Evolutionary conservation across 2,329 filamentous ascomycete genomes (phyloP).

Genomic region (Fusarium paranaense): DNA sequence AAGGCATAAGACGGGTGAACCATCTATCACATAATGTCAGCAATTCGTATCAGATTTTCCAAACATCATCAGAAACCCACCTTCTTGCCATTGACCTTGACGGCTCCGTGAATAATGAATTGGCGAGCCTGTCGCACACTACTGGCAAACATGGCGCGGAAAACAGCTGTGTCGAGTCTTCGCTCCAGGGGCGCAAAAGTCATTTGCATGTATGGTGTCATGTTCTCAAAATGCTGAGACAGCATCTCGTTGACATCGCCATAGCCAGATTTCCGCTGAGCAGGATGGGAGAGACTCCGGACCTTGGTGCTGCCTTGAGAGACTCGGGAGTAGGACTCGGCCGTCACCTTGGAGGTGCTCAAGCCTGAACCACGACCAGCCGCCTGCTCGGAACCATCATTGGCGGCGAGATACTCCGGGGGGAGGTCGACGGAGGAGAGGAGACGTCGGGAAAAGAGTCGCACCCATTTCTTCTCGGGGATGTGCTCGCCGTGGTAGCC

Average conservation of each 20-base stretch:
- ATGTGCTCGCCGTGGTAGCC: slow-evolving; percentile 96
- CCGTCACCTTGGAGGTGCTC: slow-evolving; percentile 47
- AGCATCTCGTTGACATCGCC: slow-evolving; percentile 50
- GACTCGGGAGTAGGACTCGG: slow-evolving; percentile 50
- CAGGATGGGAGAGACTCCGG: slow-evolving; percentile 34
- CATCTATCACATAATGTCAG: slow-evolving; percentile 71
- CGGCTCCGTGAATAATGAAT: slow-evolving; percentile 91
- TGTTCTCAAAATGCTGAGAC: slow-evolving; percentile 51
- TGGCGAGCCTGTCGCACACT: slow-evolving; percentile 93
- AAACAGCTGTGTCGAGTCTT: slow-evolving; percentile 93
- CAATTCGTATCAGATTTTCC: neutral
- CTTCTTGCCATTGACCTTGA: slow-evolving; percentile 97
- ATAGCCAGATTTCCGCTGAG: slow-evolving; percentile 39
- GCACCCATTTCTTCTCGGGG: slow-evolving; percentile 91
- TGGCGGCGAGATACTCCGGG: slow-evolving; percentile 78
- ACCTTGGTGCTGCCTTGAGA: slow-evolving; percentile 35
- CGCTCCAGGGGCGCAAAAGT: slow-evolving; percentile 91
- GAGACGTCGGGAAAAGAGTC: slow-evolving; percentile 87
- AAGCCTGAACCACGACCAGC: slow-evolving; percentile 84
- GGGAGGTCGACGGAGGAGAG: slow-evolving; percentile 89
- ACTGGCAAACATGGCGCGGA: slow-evolving; percentile 92
- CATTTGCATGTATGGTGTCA: slow-evolving; percentile 96
- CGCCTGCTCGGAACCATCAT: slow-evolving; percentile 87
- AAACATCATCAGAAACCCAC: slow-evolving; percentile 57
- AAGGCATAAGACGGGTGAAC: slow-evolving; percentile 90